Percentiles rank a stretch among this genome's conserved stretches.
These are phyloP conservation scores for Boletus vinaceobasis DNA, from an alignment of 768 basidiomycete genomes.

Conservation along the genomic window DNA sequence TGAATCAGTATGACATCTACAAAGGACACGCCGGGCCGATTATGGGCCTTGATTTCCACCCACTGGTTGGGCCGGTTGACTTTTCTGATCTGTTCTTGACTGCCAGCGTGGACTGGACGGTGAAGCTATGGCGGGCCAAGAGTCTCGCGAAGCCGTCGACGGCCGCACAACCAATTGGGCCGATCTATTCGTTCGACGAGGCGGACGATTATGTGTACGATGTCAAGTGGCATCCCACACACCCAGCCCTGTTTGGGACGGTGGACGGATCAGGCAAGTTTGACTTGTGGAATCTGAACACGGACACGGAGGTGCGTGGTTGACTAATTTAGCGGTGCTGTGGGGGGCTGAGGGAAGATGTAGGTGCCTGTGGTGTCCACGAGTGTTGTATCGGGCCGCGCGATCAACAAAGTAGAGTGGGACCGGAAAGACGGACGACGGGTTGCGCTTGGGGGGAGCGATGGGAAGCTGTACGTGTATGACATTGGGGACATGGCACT, in stretches of 20 bases:
- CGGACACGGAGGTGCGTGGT: constrained; percentile 85
- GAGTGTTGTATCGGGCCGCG: constrained; percentile 69
- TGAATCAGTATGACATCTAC: constrained; percentile 92
- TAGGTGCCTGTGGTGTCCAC: constrained; percentile 94
- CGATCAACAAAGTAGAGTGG: constrained; percentile 95
- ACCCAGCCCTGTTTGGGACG: constrained; percentile 90
- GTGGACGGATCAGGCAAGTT: constrained; percentile 96
- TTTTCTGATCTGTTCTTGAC: constrained; percentile 95
- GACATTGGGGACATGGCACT: constrained; percentile 90
- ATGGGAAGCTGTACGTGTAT: constrained; percentile 90
- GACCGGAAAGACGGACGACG: constrained; percentile 90
- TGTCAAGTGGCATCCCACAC: constrained; percentile 95
- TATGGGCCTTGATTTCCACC: constrained; percentile 94
- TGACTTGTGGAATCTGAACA: constrained; percentile 96
- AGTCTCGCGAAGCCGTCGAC: constrained; percentile 72
- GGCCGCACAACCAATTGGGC: constrained; percentile 48
- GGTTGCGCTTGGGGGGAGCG: constrained; percentile 86
- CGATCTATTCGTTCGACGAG: constrained; percentile 94
- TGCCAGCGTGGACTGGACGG: constrained; percentile 95
- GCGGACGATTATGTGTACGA: constrained; percentile 99
- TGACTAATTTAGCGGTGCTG: not conserved
- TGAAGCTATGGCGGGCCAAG: constrained; percentile 92
- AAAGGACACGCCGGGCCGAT: constrained; percentile 91
- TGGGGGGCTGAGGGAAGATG: constrained; percentile 1
- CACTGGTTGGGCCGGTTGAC: constrained; percentile 85